Evolutionary conservation across 2,329 filamentous ascomycete species (phyloP).

Genomic region (Colletotrichum caudatum): DNA sequence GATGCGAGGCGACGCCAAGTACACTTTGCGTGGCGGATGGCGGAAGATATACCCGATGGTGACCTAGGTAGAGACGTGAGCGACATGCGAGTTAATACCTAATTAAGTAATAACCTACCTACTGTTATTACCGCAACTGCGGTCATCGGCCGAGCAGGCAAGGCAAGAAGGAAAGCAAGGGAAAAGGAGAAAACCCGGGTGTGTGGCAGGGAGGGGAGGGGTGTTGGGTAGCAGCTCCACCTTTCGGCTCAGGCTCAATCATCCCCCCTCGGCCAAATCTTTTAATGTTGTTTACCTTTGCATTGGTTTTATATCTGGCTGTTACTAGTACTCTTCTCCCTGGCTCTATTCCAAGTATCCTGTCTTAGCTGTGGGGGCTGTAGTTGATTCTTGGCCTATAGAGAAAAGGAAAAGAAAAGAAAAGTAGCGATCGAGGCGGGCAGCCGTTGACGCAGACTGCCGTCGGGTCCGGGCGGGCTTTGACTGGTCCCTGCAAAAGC

Average conservation of each 20-base stretch:
- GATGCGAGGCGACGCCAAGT: slow-evolving; percentile 3
- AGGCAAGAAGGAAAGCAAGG: not conserved
- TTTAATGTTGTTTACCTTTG: not conserved
- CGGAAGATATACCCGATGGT: not conserved
- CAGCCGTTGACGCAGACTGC: not conserved
- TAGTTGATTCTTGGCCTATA: not conserved
- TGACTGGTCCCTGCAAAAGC: not conserved
- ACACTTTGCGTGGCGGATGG: not conserved
- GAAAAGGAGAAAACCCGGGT: not conserved
- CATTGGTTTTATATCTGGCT: not conserved
- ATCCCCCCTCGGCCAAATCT: too few species aligned
- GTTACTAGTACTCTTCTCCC: not conserved
- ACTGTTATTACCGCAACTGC: not conserved
- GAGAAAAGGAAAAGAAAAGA: not conserved
- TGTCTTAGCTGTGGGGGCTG: too few species aligned
- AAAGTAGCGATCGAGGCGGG: slow-evolving; percentile 6
- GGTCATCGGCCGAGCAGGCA: slow-evolving; percentile 23
- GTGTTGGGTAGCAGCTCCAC: not conserved
- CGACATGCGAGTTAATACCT: slow-evolving; percentile 13
- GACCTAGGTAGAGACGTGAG: slow-evolving; percentile 22
- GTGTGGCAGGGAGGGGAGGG: not conserved
- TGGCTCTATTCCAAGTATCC: not conserved
- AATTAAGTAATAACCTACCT: not conserved
- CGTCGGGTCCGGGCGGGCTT: too few species aligned
- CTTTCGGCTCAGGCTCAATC: not conserved